A percentile compares a stretch with the other conserved stretches of the same genome.
These are phyloP conservation scores for Pueraria montana DNA, from an alignment of 306 rosid species.

Conservation along the genomic window DNA sequence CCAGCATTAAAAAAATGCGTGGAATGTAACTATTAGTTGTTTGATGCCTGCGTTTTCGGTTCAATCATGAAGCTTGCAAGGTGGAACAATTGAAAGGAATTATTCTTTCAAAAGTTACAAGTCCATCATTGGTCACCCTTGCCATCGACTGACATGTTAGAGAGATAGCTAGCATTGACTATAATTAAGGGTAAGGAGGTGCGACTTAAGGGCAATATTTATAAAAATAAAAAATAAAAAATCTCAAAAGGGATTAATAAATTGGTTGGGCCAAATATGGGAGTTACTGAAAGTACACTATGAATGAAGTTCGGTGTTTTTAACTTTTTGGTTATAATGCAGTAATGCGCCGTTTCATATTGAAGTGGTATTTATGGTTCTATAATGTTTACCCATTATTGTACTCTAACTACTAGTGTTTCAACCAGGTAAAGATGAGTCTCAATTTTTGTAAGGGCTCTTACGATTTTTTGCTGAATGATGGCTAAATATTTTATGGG, in stretches of 20 bases:
- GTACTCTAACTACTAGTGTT: not conserved
- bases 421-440: not conserved
- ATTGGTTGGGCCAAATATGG: not conserved
- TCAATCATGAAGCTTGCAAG: slow-evolving; percentile 30
- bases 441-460: too few species aligned
- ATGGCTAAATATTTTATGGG: too few species aligned
- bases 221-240: not conserved
- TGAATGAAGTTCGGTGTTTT: not conserved
- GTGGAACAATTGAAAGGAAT: slow-evolving; percentile 31
- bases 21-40: slow-evolving; percentile 17
- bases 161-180: not conserved
- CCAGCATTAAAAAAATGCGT: slow-evolving; percentile 1
- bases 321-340: not conserved
- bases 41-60: slow-evolving; percentile 24
- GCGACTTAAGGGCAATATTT: not conserved
- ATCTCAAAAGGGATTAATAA: not conserved
- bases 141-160: not conserved
- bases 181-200: not conserved
- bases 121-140: not conserved
- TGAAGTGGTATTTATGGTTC: not conserved
- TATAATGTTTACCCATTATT: not conserved
- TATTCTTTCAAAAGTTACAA: not conserved
- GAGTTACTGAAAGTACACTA: not conserved
- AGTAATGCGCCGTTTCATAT: slow-evolving; percentile 31
- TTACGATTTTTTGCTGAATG: too few species aligned